Conservation (phyloP, 2,329 filamentous ascomycete genomes). For the Sclerotinia minor region DNA sequence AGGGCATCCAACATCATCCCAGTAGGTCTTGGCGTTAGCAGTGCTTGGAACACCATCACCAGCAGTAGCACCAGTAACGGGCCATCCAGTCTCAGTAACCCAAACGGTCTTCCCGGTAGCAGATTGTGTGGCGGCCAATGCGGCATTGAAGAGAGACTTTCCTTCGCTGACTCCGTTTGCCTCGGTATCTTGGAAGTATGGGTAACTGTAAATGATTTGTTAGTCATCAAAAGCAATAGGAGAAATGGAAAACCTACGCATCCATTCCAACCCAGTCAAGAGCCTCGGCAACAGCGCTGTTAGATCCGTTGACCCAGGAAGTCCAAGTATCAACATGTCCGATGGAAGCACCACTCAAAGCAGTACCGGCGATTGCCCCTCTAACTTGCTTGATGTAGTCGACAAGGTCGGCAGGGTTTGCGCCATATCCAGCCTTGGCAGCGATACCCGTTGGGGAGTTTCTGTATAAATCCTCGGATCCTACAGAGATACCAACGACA, state of each 20-base stretch:
- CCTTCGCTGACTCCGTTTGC: slow-evolving; percentile 65
- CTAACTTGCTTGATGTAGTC: slow-evolving; percentile 71
- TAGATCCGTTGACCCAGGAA: slow-evolving; percentile 71
- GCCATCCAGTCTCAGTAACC: slow-evolving; percentile 90
- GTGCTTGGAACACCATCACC: slow-evolving; percentile 63
- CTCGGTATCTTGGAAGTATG: slow-evolving; percentile 75
- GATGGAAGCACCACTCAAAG: slow-evolving; percentile 57
- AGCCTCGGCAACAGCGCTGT: slow-evolving; percentile 66
- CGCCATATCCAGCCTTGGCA: slow-evolving; percentile 63
- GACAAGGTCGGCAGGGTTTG: slow-evolving; percentile 61
- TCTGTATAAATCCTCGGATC: slow-evolving; percentile 84
- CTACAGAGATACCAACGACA: slow-evolving; percentile 81
- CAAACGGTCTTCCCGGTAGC: slow-evolving; percentile 71
- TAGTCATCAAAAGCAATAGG: neutral
- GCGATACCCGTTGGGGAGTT: slow-evolving; percentile 68
- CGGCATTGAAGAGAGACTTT: slow-evolving; percentile 66
- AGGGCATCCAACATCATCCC: slow-evolving; percentile 74
- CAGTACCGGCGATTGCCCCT: slow-evolving; percentile 61
- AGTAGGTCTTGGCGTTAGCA: slow-evolving; percentile 76
- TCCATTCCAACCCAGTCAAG: slow-evolving; percentile 82
- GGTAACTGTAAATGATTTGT: slow-evolving; percentile 51
- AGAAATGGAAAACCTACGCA: slow-evolving; percentile 44
- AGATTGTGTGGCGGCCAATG: slow-evolving; percentile 59
- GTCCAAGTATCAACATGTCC: slow-evolving; percentile 93
- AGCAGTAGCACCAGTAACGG: slow-evolving; percentile 65